Evolutionary conservation across 2,329 filamentous ascomycete genomes (phyloP).

Genomic region (Aphanoascus verrucosus): DNA sequence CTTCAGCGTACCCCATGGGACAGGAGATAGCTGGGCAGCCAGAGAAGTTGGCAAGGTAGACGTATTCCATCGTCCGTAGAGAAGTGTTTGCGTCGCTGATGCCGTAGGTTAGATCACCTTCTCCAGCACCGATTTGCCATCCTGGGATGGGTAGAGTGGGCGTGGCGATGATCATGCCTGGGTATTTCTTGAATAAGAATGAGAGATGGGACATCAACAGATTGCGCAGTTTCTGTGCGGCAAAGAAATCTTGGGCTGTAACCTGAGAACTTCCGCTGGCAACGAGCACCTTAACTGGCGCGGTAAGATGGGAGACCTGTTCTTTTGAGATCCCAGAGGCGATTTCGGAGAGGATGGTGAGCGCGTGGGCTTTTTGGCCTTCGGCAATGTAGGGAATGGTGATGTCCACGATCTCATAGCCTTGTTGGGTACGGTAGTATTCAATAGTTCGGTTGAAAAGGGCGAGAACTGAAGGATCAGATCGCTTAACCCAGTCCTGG

Average conservation of each 20-base stretch:
- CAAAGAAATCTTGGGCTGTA: constrained; percentile 57
- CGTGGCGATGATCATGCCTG: constrained; percentile 66
- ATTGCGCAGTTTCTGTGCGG: constrained; percentile 61
- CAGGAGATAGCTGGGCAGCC: constrained; percentile 66
- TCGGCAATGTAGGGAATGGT: constrained; percentile 51
- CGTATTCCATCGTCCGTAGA: constrained; percentile 72
- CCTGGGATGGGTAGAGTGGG: constrained; percentile 67
- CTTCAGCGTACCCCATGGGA: constrained; percentile 61
- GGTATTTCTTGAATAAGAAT: constrained; percentile 56
- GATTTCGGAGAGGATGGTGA: constrained; percentile 66
- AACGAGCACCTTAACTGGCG: constrained; percentile 61
- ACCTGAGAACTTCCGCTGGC: constrained; percentile 51
- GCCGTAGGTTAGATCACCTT: constrained; percentile 52
- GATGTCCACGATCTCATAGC: constrained; percentile 38
- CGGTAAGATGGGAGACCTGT: constrained; percentile 48
- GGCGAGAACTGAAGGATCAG: constrained; percentile 52
- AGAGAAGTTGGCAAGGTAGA: constrained; percentile 72
- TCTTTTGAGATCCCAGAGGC: constrained; percentile 41
- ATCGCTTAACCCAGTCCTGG: constrained; percentile 56
- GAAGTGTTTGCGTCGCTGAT: constrained; percentile 62
- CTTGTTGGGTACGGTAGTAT: constrained; percentile 34
- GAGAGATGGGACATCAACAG: constrained; percentile 71
- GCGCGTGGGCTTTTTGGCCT: constrained; percentile 64
- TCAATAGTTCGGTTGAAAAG: constrained; percentile 53
- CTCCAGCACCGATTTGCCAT: constrained; percentile 55